Evolutionary conservation across 2,329 filamentous ascomycete genomes (phyloP).

Genomic region (Huntiella savannae): DNA sequence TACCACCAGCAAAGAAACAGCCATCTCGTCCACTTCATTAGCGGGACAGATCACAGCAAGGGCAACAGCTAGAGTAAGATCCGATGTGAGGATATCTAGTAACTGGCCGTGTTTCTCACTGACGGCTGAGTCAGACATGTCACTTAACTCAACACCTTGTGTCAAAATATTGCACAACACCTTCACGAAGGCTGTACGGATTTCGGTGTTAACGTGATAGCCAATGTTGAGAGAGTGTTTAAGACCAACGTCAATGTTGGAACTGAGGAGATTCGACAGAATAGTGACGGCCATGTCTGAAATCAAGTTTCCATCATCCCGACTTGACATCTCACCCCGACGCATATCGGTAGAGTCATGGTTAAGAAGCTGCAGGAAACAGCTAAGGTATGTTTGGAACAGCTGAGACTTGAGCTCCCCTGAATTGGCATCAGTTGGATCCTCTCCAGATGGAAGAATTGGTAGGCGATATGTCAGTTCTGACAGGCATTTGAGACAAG

Average conservation of each 20-base stretch:
- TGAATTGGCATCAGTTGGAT: conserved; percentile 42
- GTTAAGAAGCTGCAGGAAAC: conserved; percentile 46
- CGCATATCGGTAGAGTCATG: conserved; percentile 23
- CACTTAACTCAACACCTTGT: conserved; percentile 54
- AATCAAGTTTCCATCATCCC: conserved; percentile 35
- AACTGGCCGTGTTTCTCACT: conserved; percentile 51
- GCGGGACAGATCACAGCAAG: conserved; percentile 49
- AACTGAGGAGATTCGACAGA: conserved; percentile 48
- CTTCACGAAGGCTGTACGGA: conserved; percentile 50
- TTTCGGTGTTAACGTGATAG: conserved; percentile 51
- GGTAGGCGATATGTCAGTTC: conserved; percentile 48
- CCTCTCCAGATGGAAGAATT: conserved; percentile 42
- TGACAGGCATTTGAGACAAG: conserved; percentile 44
- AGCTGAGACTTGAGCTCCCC: conserved; percentile 52
- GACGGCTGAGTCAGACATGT: conserved; percentile 45
- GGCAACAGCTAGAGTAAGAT: conserved; percentile 42
- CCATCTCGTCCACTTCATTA: conserved; percentile 48
- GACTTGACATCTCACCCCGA: conserved; percentile 14
- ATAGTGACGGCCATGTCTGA: conserved; percentile 48
- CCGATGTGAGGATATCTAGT: conserved; percentile 40
- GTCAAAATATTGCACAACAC: conserved; percentile 52
- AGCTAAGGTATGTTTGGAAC: conserved; percentile 54
- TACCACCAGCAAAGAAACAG: conserved; percentile 48
- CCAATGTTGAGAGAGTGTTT: conserved; percentile 53
- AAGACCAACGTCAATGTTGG: conserved; percentile 51